Evolutionary conservation across 306 rosid species (phyloP).

Genomic region (Vigna radiata): DNA sequence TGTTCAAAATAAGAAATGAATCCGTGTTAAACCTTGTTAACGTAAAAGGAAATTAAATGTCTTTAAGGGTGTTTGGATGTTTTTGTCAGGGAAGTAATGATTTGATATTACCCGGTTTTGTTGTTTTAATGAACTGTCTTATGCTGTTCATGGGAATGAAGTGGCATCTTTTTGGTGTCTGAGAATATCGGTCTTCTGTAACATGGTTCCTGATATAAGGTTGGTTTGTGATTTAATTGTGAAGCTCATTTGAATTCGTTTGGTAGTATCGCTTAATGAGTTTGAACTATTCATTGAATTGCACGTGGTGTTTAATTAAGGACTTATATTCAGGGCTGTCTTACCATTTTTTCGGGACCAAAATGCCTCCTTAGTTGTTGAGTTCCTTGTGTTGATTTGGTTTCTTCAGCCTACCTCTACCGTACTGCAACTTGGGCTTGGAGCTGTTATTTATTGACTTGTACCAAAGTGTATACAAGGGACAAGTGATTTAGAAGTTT

Average conservation of each 20-base stretch:
- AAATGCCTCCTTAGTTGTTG: constrained; percentile 6
- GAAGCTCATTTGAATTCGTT: constrained; percentile 27
- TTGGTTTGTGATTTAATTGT: constrained; percentile 8
- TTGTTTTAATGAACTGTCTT: background rate
- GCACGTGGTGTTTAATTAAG: constrained; percentile 7
- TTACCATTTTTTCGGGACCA: constrained; percentile 8
- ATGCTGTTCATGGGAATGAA: background rate
- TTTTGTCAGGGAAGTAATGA: background rate
- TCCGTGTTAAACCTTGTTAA: background rate
- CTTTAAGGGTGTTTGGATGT: background rate
- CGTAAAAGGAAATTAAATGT: background rate
- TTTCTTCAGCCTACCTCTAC: constrained; percentile 24
- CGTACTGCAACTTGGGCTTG: constrained; percentile 28
- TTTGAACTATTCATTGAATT: constrained; percentile 6
- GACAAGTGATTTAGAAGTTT: constrained; percentile 29
- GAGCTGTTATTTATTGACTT: constrained; percentile 39
- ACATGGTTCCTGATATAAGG: background rate
- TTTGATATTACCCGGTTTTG: background rate
- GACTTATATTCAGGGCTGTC: constrained; percentile 3
- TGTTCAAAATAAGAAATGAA: background rate
- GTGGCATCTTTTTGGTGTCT: background rate
- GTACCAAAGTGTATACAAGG: background rate
- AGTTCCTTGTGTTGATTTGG: constrained; percentile 6
- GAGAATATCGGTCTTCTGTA: background rate
- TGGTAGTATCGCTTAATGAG: background rate